phyloP scores from a whole-genome alignment of 2,329 filamentous ascomycete genomes.

The Mycocentrospora acerina region DNA sequence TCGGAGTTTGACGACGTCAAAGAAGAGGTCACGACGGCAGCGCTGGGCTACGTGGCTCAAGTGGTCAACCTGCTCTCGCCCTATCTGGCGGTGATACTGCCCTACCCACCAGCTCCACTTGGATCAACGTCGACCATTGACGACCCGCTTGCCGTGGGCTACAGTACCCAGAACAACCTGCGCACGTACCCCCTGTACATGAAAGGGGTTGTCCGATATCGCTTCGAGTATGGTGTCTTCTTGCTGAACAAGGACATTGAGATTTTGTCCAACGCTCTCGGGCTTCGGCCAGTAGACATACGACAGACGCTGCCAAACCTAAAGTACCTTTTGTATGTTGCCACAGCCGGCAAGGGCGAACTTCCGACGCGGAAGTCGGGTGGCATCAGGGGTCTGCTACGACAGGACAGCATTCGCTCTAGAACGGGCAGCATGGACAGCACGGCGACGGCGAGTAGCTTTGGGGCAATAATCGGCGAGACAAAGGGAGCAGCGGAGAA shows the following conservation, averaged over 20 bases:
- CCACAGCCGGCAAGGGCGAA: constrained; percentile 73
- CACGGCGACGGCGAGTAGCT: constrained; percentile 28
- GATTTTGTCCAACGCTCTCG: constrained; percentile 61
- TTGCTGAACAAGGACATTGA: constrained; percentile 97
- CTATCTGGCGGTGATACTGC: constrained; percentile 76
- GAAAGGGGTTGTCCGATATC: constrained; percentile 71
- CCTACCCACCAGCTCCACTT: constrained; percentile 73
- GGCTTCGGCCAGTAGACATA: constrained; percentile 81
- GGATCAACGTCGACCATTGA: constrained; percentile 75
- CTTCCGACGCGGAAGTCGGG: constrained; percentile 49
- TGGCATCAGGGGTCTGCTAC: constrained; percentile 37
- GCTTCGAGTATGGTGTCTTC: constrained; percentile 96
- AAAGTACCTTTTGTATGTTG: constrained; percentile 88
- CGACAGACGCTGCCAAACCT: constrained; percentile 90
- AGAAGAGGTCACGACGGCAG: constrained; percentile 76
- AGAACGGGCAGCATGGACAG: constrained; percentile 39
- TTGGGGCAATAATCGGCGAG: constrained; percentile 22
- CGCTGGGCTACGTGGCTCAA: constrained; percentile 76
- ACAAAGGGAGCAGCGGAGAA: constrained; percentile 19
- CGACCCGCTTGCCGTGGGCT: constrained; percentile 64
- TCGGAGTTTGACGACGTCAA: constrained; percentile 71
- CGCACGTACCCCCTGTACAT: constrained; percentile 75
- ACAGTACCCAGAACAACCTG: constrained; percentile 40
- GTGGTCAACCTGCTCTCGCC: constrained; percentile 75
- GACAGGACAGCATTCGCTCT: constrained; percentile 25